These are phyloP conservation scores for Xylaria venustula DNA, from an alignment of 495 filamentous ascomycete species.

Conservation along the genomic window DNA sequence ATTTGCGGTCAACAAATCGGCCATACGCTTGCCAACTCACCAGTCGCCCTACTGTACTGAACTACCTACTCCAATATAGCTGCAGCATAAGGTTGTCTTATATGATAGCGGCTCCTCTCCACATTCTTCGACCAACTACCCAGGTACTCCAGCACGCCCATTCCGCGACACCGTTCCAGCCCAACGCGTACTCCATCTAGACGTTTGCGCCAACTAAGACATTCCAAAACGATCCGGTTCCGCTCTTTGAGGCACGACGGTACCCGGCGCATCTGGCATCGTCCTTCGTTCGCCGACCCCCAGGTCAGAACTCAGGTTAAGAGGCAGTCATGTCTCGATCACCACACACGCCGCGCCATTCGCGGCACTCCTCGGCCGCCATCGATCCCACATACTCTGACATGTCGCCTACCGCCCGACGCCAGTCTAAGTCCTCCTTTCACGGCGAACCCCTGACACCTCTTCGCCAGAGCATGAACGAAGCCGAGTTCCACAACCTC, in stretches of 20 bases:
- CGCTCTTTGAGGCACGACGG: background rate
- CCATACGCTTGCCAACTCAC: slow-evolving; percentile 15
- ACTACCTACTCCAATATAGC: slow-evolving; percentile 8
- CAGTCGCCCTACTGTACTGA: background rate
- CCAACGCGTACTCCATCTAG: background rate
- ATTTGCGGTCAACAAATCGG: background rate
- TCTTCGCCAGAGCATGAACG: slow-evolving; percentile 52
- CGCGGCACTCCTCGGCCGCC: slow-evolving; percentile 61
- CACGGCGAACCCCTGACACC: slow-evolving; percentile 61
- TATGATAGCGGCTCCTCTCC: slow-evolving; percentile 2
- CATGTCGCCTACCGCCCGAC: slow-evolving; percentile 39
- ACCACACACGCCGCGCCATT: slow-evolving; percentile 65
- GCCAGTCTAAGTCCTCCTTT: slow-evolving; percentile 60
- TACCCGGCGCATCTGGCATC: background rate
- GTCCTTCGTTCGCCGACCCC: too few species aligned
- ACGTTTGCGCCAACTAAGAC: background rate
- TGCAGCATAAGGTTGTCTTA: slow-evolving; percentile 5
- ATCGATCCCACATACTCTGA: slow-evolving; percentile 45
- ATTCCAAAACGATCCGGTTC: background rate
- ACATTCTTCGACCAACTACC: background rate
- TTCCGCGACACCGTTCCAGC: background rate
- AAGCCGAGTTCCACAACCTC: slow-evolving; percentile 48
- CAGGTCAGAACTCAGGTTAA: slow-evolving; percentile 1
- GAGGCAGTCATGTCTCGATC: slow-evolving; percentile 51
- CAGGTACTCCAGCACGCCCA: background rate